Conservation (phyloP, 2,329 filamentous ascomycete genomes). For the Aspergillus terreus region DNA sequence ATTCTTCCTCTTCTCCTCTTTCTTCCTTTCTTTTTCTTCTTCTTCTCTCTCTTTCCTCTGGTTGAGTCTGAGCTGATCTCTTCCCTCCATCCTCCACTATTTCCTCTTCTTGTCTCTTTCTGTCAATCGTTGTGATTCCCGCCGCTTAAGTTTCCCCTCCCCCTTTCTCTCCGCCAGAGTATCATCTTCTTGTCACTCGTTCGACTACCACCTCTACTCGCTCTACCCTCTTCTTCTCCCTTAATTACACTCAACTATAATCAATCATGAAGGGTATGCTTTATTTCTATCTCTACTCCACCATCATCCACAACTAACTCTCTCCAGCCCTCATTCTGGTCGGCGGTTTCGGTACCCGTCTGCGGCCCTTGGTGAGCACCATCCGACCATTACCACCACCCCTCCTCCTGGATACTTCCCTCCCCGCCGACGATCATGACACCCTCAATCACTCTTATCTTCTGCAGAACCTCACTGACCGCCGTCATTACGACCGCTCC, state of each 20-base stretch:
- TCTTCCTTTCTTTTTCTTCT: slow-evolving; percentile 10
- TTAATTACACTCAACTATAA: slow-evolving; percentile 10
- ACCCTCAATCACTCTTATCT: slow-evolving; percentile 9
- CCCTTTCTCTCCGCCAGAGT: background rate
- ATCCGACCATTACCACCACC: background rate
- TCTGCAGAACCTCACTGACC: background rate
- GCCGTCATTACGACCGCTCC: slow-evolving; percentile 7
- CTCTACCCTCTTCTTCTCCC: background rate
- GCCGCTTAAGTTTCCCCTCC: background rate
- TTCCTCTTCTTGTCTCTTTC: background rate
- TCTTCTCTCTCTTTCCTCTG: slow-evolving; percentile 4
- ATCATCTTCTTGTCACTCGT: background rate
- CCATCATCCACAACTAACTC: slow-evolving; percentile 9
- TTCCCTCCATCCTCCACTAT: background rate
- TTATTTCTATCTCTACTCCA: slow-evolving; percentile 5
- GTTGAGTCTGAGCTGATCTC: background rate
- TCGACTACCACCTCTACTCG: background rate
- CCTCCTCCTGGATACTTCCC: slow-evolving; percentile 16
- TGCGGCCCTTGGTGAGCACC: slow-evolving; percentile 79
- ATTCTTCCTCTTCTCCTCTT: slow-evolving; percentile 10
- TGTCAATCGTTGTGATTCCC: background rate
- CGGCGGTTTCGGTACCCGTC: slow-evolving; percentile 96
- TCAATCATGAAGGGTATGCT: slow-evolving; percentile 44
- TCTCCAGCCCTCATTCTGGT: slow-evolving; percentile 89
- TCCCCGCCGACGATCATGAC: slow-evolving; percentile 15